These are phyloP conservation scores for Cercospora sp. DNA, from an alignment of 2,329 filamentous ascomycete genomes.

Conservation along the genomic window DNA sequence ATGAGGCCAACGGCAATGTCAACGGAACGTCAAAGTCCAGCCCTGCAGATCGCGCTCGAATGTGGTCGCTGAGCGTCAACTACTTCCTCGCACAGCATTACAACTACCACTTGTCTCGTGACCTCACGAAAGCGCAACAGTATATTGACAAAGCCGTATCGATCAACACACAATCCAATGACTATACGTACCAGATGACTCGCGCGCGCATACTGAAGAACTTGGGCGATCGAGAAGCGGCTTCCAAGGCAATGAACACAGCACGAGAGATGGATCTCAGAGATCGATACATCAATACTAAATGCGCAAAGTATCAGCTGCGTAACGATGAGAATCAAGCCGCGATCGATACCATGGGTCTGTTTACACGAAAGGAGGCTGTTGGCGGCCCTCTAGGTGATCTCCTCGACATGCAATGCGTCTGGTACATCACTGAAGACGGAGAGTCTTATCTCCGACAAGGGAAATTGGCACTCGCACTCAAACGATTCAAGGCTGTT, in stretches of 20 bases:
- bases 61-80: conserved; percentile 74
- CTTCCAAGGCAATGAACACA: conserved; percentile 82
- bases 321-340: conserved; percentile 87
- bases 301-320: conserved; percentile 94
- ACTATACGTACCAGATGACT: conserved; percentile 91
- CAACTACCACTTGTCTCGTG: conserved; percentile 84
- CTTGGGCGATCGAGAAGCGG: conserved; percentile 73
- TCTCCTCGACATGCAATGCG: conserved; percentile 95
- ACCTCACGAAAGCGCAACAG: conserved; percentile 76
- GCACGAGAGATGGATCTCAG: conserved; percentile 82
- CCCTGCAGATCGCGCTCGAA: conserved; percentile 45
- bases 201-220: conserved; percentile 96
- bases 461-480: conserved; percentile 76
- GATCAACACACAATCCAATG: conserved; percentile 75
- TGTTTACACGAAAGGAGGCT: conserved; percentile 91
- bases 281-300: conserved; percentile 97
- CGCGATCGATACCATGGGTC: conserved; percentile 82
- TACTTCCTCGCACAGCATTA: conserved; percentile 98
- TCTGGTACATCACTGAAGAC: conserved; percentile 96
- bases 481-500: conserved; percentile 88
- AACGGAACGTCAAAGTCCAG: conserved; percentile 42
- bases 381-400: conserved; percentile 85
- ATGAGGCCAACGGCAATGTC: conserved; percentile 32
- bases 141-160: conserved; percentile 83
- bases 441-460: conserved; percentile 84